phyloP scores from a whole-genome alignment of 2,329 filamentous ascomycete genomes.

The Nemania diffusa region DNA sequence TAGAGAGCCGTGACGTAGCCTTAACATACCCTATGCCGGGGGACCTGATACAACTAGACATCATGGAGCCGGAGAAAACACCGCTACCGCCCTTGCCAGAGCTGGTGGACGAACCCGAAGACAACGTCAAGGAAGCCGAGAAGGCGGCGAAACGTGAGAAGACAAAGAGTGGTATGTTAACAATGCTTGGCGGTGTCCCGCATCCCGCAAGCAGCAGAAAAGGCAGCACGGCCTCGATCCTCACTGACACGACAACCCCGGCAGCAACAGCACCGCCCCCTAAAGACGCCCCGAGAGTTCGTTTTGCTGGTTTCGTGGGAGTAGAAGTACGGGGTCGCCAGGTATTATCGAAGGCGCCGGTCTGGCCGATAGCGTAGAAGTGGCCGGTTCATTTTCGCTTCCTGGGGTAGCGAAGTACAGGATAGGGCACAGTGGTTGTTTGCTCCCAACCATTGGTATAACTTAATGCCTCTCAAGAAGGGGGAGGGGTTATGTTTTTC shows the following conservation, averaged over 20 bases:
- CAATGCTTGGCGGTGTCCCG: slow-evolving; percentile 46
- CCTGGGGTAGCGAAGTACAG: slow-evolving; percentile 9
- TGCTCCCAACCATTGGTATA: slow-evolving; percentile 1
- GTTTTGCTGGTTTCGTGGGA: slow-evolving; percentile 79
- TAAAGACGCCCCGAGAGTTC: slow-evolving; percentile 67
- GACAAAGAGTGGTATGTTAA: slow-evolving; percentile 61
- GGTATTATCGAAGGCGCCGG: slow-evolving; percentile 78
- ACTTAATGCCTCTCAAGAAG: background rate
- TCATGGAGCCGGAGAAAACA: slow-evolving; percentile 89
- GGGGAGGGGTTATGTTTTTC: slow-evolving; percentile 17
- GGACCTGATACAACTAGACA: slow-evolving; percentile 71
- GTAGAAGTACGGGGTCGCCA: slow-evolving; percentile 81
- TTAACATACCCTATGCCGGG: slow-evolving; percentile 88
- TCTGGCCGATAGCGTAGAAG: slow-evolving; percentile 67
- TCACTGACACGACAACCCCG: slow-evolving; percentile 55
- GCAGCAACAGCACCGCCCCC: slow-evolving; percentile 49
- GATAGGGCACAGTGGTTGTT: background rate
- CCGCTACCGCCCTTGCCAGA: slow-evolving; percentile 69
- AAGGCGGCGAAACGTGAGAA: slow-evolving; percentile 54
- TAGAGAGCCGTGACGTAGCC: slow-evolving; percentile 90
- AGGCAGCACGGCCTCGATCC: slow-evolving; percentile 50
- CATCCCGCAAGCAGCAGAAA: slow-evolving; percentile 49
- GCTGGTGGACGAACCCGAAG: slow-evolving; percentile 52
- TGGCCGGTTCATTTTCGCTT: background rate
- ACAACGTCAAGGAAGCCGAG: slow-evolving; percentile 54